Evolutionary conservation across 2,329 filamentous ascomycete genomes (phyloP), one percentile per base, ranked within the genome.

Genomic region (Stromatinia cepivora): DNA sequence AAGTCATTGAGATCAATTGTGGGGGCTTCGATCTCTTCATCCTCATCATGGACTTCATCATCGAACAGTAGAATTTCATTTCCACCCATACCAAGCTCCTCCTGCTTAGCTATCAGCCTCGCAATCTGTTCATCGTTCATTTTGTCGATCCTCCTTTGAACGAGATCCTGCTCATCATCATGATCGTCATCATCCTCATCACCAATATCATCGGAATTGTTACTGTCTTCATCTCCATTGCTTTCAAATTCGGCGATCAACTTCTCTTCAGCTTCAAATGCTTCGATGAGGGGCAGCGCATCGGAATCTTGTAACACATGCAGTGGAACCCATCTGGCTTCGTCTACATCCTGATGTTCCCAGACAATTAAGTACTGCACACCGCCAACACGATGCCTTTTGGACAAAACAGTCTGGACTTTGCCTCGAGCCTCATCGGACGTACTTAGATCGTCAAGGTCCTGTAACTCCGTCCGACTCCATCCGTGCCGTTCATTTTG

Each of bases 121-220:
- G 89, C 89, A 52, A 92, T 81, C 28, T 85, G 82, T 77, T 89
- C 88, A 71, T 92, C 85, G 81, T 77, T 89, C 87, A 74, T 92
- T 7, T 77, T 74, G 20, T 79, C 79, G 28, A 77, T 77, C 59
- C 77, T 76, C 45, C 71, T 72, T 68, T 76, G 73, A n/a, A 73
- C 36, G n/a, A 75, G 34, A 36, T 84, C 75, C 71, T 81, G 81
- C 39, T 80, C 79, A n/a, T 73, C 72, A 15, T 70, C 64, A 9
- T 52, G 56, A 17, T 73, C 70, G 25, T 70, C 71, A 59, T 81
- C 79, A 58, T 79, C 79, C 15, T 79, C 76, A 4, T 81, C 45
- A 39, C 34, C 64, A 54, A 31, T 50, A 36, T 54, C 59, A 34
- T 59, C 63, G 5, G 61, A 66, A 39, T 66, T 61, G 20, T 53